Conservation (phyloP, 2,329 filamentous ascomycete species). For the Penicillium decumbens region DNA sequence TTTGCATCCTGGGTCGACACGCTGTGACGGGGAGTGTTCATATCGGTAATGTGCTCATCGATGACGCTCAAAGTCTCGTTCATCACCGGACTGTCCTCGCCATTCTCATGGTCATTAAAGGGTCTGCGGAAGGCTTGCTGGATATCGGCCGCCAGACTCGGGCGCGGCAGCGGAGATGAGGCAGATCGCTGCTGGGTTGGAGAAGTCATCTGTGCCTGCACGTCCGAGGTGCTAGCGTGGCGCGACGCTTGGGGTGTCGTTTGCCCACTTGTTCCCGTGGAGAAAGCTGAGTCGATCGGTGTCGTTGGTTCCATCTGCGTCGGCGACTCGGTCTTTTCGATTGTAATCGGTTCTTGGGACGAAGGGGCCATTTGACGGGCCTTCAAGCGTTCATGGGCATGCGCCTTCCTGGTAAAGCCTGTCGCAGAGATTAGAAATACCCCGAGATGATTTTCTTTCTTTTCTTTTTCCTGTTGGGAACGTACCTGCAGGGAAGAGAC, state of each 20-base stretch:
- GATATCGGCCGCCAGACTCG: slow-evolving; percentile 35
- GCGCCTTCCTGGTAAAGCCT: slow-evolving; percentile 22
- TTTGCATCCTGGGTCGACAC: slow-evolving; percentile 47
- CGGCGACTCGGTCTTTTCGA: slow-evolving; percentile 12
- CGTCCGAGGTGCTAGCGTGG: slow-evolving; percentile 33
- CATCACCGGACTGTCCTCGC: slow-evolving; percentile 71
- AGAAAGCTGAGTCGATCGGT: slow-evolving; percentile 20
- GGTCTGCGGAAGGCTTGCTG: slow-evolving; percentile 45
- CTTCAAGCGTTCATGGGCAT: slow-evolving; percentile 9
- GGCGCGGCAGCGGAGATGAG: slow-evolving; percentile 36
- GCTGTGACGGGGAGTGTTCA: slow-evolving; percentile 60
- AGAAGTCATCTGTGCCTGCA: slow-evolving; percentile 22
- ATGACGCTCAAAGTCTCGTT: slow-evolving; percentile 95
- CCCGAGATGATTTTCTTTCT: background rate
- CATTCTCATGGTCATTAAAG: slow-evolving; percentile 48
- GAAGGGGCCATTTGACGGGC: slow-evolving; percentile 7
- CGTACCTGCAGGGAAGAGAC: slow-evolving; percentile 48
- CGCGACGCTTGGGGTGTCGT: slow-evolving; percentile 41
- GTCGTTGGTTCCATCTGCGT: slow-evolving; percentile 14
- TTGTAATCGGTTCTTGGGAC: slow-evolving; percentile 3
- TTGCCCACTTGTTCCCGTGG: slow-evolving; percentile 31
- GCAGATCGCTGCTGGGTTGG: slow-evolving; percentile 31
- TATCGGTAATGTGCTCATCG: slow-evolving; percentile 91
- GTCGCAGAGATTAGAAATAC: background rate
- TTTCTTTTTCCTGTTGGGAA: background rate